Evolutionary conservation across 2,329 filamentous ascomycete species (phyloP).

Genomic region (Hymenoscyphus occultus): DNA sequence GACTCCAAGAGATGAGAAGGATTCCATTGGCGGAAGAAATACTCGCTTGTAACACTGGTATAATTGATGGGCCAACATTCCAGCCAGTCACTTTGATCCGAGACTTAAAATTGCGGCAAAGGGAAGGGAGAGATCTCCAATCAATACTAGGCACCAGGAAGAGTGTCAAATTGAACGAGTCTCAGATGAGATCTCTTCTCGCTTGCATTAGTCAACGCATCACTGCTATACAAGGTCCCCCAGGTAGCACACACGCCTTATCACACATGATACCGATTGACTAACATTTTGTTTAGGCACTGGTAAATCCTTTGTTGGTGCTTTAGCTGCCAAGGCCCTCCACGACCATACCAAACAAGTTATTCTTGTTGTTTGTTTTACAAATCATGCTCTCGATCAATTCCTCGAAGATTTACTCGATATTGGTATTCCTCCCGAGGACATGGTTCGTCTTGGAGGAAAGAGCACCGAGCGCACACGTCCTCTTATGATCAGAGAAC

Average conservation of each 20-base stretch:
- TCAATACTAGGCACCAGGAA: slow-evolving; percentile 33
- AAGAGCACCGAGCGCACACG: slow-evolving; percentile 53
- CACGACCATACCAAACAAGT: slow-evolving; percentile 46
- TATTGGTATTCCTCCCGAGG: slow-evolving; percentile 48
- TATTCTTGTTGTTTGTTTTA: slow-evolving; percentile 63
- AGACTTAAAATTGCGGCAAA: not conserved
- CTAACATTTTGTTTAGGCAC: slow-evolving; percentile 44
- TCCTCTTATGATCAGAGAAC: slow-evolving; percentile 45
- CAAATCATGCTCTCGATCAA: slow-evolving; percentile 62
- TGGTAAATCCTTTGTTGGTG: slow-evolving; percentile 70
- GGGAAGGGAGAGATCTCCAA: slow-evolving; percentile 34
- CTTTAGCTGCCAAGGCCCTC: slow-evolving; percentile 55
- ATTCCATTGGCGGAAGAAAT: slow-evolving; percentile 55
- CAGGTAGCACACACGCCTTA: slow-evolving; percentile 42
- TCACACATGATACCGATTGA: not conserved
- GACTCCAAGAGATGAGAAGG: slow-evolving; percentile 53
- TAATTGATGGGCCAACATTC: slow-evolving; percentile 18
- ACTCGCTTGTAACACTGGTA: slow-evolving; percentile 38
- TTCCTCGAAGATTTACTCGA: slow-evolving; percentile 60
- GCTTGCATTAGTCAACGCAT: slow-evolving; percentile 51
- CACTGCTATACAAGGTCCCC: slow-evolving; percentile 69
- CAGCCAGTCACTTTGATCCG: slow-evolving; percentile 22
- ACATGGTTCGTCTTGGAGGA: slow-evolving; percentile 62
- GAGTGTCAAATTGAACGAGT: slow-evolving; percentile 44
- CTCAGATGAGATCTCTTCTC: slow-evolving; percentile 57